Percentiles rank a stretch among this genome's conserved stretches.
Evolutionary conservation across 371 early-diverging fungal species (phyloP).

Genomic region (Actinomortierella ambigua): DNA sequence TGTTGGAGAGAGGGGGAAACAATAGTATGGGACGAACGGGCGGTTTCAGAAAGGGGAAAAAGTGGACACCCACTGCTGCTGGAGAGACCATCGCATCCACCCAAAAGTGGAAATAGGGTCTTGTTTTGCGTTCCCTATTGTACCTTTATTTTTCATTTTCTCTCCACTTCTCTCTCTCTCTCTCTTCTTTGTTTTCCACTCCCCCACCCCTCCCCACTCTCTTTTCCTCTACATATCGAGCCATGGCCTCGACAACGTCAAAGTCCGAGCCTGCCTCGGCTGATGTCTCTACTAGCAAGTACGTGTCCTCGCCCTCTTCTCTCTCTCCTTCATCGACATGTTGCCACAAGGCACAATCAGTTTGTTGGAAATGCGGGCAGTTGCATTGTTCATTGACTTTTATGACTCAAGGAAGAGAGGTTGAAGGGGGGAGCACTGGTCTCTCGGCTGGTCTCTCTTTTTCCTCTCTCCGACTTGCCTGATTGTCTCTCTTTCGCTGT

Average conservation of each 20-base stretch:
- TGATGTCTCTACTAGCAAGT: slow-evolving; percentile 31
- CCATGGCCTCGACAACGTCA: slow-evolving; percentile 3
- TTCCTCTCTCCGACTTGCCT: neutral
- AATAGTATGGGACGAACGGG: neutral
- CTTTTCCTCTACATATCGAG: neutral
- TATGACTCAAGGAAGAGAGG: slow-evolving; percentile 2
- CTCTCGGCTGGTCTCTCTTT: neutral
- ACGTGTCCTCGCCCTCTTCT: neutral
- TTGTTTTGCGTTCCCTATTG: neutral
- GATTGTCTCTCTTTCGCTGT: no score
- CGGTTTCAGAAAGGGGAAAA: neutral
- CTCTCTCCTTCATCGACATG: slow-evolving; percentile 3
- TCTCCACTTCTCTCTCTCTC: neutral
- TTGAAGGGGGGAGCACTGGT: no score
- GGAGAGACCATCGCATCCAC: neutral
- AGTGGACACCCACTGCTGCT: neutral
- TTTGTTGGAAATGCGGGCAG: neutral
- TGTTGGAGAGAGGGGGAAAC: neutral
- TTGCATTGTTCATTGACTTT: neutral
- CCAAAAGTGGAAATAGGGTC: no score
- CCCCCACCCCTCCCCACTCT: neutral
- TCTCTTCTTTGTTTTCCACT: neutral
- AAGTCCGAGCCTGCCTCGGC: slow-evolving; percentile 1
- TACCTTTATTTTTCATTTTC: neutral
- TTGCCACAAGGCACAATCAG: no score